phyloP scores from a whole-genome alignment of 2,329 filamentous ascomycete species.

The Huntiella bhutanensis region DNA sequence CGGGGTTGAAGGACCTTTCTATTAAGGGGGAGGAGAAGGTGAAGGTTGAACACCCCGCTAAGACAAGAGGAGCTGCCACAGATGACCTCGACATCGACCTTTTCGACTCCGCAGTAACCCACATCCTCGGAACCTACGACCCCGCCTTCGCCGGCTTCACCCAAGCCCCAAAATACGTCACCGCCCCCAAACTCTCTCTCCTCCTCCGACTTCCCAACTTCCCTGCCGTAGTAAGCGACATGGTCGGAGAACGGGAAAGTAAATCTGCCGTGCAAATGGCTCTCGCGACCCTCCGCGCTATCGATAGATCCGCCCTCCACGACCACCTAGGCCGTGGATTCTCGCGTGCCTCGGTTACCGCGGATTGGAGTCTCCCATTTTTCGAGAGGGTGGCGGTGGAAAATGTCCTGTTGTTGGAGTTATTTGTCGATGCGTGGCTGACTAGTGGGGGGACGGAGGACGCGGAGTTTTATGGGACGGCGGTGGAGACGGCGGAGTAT shows the following conservation, averaged over 20 bases:
- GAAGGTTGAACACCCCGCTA: background rate
- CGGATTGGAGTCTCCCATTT: slow-evolving; percentile 84
- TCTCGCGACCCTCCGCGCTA: slow-evolving; percentile 58
- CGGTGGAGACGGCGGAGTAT: slow-evolving; percentile 74
- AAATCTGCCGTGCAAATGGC: slow-evolving; percentile 59
- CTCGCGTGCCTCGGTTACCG: slow-evolving; percentile 66
- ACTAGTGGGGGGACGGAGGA: slow-evolving; percentile 31
- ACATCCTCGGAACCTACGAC: slow-evolving; percentile 70
- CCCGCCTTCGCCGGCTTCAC: slow-evolving; percentile 63
- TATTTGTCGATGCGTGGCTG: slow-evolving; percentile 77
- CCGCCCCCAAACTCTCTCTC: slow-evolving; percentile 68
- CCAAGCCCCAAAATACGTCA: slow-evolving; percentile 71
- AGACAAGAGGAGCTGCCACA: slow-evolving; percentile 19
- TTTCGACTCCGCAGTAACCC: slow-evolving; percentile 70
- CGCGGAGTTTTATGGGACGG: slow-evolving; percentile 55
- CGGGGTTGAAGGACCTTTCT: slow-evolving; percentile 1
- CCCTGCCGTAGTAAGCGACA: slow-evolving; percentile 54
- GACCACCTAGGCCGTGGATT: slow-evolving; percentile 40
- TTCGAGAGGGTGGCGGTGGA: slow-evolving; percentile 97
- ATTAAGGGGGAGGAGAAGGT: background rate
- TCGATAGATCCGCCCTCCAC: slow-evolving; percentile 36
- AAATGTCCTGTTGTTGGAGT: slow-evolving; percentile 64
- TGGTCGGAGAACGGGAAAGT: slow-evolving; percentile 72
- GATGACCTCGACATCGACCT: slow-evolving; percentile 76
- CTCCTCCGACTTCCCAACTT: slow-evolving; percentile 57